These are phyloP conservation scores for Neltuma alba DNA, from an alignment of 306 rosid genomes.

Conservation along the genomic window DNA sequence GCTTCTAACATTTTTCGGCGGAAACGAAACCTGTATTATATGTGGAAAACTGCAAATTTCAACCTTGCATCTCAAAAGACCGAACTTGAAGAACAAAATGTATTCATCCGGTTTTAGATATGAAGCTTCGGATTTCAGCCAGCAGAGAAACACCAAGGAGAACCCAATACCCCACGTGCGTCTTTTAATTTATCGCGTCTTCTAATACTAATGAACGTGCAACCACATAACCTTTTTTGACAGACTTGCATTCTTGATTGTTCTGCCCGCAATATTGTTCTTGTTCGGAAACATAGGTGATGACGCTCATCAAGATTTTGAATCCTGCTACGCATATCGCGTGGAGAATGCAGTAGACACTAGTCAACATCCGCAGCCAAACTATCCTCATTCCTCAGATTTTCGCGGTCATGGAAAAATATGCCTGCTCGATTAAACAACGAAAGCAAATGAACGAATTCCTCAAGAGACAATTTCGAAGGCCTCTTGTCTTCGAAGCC, in stretches of 20 bases:
- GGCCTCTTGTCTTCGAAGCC: slow-evolving; percentile 79
- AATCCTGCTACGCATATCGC: background rate
- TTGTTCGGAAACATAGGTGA: background rate
- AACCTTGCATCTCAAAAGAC: background rate
- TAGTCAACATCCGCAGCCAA: slow-evolving; percentile 36
- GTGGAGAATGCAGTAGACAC: slow-evolving; percentile 18
- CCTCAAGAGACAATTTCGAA: slow-evolving; percentile 61
- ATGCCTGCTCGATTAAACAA: slow-evolving; percentile 77
- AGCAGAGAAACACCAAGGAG: background rate
- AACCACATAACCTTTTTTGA: background rate
- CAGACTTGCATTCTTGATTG: slow-evolving; percentile 8
- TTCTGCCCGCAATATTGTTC: background rate
- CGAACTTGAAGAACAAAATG: background rate
- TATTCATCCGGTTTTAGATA: background rate
- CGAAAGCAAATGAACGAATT: slow-evolving; percentile 60
- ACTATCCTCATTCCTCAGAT: slow-evolving; percentile 31
- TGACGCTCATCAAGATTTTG: background rate
- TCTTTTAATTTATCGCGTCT: background rate
- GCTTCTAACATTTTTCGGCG: background rate
- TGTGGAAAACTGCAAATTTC: background rate
- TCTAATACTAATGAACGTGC: background rate
- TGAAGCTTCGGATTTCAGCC: background rate
- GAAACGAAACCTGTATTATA: background rate
- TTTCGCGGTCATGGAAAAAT: slow-evolving; percentile 53
- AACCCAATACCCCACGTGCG: too few relatives aligned